Evolutionary conservation across 2,329 filamentous ascomycete species (phyloP).

Genomic region (Cercospora sesami): DNA sequence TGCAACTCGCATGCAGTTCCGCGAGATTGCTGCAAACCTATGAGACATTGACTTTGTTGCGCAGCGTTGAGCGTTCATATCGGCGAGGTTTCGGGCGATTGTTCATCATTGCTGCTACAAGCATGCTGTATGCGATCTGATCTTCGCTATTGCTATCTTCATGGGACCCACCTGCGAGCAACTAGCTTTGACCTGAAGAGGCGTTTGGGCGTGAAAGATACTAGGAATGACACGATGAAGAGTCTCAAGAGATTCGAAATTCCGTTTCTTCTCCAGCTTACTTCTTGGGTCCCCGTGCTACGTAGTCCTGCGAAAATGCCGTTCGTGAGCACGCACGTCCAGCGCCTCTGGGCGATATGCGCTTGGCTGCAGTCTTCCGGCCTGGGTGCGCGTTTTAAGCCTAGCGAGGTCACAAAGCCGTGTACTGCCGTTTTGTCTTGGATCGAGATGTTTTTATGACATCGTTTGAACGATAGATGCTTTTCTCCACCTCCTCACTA

Average conservation of each 20-base stretch:
- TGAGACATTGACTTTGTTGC: neutral
- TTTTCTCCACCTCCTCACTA: neutral
- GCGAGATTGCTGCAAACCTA: neutral
- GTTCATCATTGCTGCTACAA: neutral
- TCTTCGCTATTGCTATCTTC: neutral
- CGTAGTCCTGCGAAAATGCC: neutral
- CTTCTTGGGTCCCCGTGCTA: neutral
- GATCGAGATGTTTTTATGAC: constrained; percentile 2
- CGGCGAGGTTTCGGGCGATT: neutral
- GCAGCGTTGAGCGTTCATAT: neutral
- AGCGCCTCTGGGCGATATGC: neutral
- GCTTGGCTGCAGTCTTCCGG: neutral
- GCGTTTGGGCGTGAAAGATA: neutral
- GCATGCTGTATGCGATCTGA: neutral
- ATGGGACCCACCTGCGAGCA: neutral
- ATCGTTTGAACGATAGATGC: neutral
- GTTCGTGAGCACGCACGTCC: neutral
- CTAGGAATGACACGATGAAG: neutral
- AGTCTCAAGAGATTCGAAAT: neutral
- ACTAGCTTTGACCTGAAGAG: neutral
- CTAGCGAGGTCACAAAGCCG: constrained; percentile 3
- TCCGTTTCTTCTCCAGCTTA: no score
- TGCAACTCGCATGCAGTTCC: neutral
- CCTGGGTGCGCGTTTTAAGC: neutral
- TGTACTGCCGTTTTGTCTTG: neutral